Percentiles rank a stretch among this genome's conserved stretches.
phyloP scores from a whole-genome alignment of 1,284 basidiomycete species.

The Bondarzewia mesenterica region DNA sequence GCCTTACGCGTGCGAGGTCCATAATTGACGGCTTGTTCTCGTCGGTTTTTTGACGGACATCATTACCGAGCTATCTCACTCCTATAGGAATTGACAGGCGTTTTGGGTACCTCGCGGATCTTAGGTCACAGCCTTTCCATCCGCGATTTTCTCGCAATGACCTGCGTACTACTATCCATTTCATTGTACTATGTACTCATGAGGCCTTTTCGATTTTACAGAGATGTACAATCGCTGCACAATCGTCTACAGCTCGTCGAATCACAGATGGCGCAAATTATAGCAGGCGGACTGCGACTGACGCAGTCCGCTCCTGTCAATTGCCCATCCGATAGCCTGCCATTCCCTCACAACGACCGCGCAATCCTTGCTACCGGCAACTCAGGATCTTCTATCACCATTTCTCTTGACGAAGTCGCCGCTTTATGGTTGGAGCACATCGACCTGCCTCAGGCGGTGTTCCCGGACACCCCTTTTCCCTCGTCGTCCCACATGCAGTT shows the following conservation, averaged over 20 bases:
- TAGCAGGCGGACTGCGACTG: conserved; percentile 17
- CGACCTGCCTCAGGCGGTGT: conserved; percentile 25
- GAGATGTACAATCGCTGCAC: conserved; percentile 72
- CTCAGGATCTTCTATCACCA: conserved; percentile 42
- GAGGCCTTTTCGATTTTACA: too few relatives aligned
- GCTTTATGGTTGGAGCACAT: conserved; percentile 51
- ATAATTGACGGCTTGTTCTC: too few relatives aligned
- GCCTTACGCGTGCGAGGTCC: too few relatives aligned
- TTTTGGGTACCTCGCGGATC: too few relatives aligned
- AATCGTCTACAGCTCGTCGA: conserved; percentile 64
- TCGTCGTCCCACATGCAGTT: conserved; percentile 33
- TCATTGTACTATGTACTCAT: too few relatives aligned
- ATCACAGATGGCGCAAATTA: conserved; percentile 39
- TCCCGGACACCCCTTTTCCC: conserved; percentile 4
- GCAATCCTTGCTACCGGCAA: conserved; percentile 30
- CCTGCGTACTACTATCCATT: too few relatives aligned
- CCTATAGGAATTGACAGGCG: too few relatives aligned
- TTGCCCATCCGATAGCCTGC: conserved; percentile 19
- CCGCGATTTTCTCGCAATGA: too few relatives aligned
- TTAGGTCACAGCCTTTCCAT: too few relatives aligned
- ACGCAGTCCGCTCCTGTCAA: conserved; percentile 15
- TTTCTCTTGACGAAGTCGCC: conserved; percentile 47
- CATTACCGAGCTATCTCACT: too few relatives aligned
- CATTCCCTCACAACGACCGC: conserved; percentile 28
- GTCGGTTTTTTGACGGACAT: too few relatives aligned